Conservation (phyloP, 768 basidiomycete genomes). For the Amanita rubescens region DNA sequence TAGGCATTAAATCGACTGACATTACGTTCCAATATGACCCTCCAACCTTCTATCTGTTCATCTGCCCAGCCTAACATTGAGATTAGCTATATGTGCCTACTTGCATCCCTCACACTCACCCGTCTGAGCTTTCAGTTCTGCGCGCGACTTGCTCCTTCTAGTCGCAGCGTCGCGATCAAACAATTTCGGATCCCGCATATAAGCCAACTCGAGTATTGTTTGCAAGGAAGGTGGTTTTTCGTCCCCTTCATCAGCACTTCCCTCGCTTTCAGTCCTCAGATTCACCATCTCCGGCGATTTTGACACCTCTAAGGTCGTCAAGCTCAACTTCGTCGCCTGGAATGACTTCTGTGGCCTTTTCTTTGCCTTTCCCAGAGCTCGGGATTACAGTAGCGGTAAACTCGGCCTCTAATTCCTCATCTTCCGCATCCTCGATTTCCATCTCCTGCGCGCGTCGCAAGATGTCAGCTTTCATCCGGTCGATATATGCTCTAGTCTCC, state of each 20-base stretch:
- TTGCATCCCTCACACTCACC: slow-evolving; percentile 28
- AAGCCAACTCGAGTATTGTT: slow-evolving; percentile 67
- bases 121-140: slow-evolving; percentile 61
- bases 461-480: slow-evolving; percentile 79
- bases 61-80: slow-evolving; percentile 54
- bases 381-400: neutral
- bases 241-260: slow-evolving; percentile 24
- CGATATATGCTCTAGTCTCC: slow-evolving; percentile 55
- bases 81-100: neutral
- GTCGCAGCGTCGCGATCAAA: slow-evolving; percentile 76
- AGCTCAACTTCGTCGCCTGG: slow-evolving; percentile 49
- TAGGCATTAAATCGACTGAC: slow-evolving; percentile 36
- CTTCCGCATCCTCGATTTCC: slow-evolving; percentile 59
- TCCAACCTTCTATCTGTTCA: slow-evolving; percentile 91
- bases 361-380: slow-evolving; percentile 18
- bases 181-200: slow-evolving; percentile 62
- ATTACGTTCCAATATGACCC: slow-evolving; percentile 81
- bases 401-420: slow-evolving; percentile 15
- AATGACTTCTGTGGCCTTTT: slow-evolving; percentile 19
- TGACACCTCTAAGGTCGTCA: slow-evolving; percentile 32
- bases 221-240: slow-evolving; percentile 34
- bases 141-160: slow-evolving; percentile 57
- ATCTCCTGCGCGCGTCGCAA: slow-evolving; percentile 67
- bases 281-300: slow-evolving; percentile 56
- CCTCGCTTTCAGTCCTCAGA: slow-evolving; percentile 31